Percentiles rank a stretch among this genome's conserved stretches.
phyloP scores from a whole-genome alignment of 2,329 filamentous ascomycete species.

The Metarhizium sp. region DNA sequence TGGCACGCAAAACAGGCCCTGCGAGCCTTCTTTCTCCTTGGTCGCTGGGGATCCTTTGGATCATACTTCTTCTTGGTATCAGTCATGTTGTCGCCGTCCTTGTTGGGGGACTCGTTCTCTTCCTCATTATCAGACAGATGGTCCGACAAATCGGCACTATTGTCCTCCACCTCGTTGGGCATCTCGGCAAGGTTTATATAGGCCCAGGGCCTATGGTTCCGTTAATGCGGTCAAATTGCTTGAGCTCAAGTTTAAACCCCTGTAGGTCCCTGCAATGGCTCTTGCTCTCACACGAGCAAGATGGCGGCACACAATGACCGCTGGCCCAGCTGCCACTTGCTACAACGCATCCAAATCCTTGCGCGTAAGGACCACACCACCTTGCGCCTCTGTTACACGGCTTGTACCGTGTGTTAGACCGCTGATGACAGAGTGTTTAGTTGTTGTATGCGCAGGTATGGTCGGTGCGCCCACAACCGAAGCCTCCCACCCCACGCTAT shows the following conservation, averaged over 20 bases:
- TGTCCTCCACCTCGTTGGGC: slow-evolving; percentile 44
- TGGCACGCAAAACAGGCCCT: slow-evolving; percentile 96
- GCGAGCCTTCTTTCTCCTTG: slow-evolving; percentile 89
- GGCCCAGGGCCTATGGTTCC: background rate
- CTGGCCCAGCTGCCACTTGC: slow-evolving; percentile 2
- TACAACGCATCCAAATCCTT: slow-evolving; percentile 15
- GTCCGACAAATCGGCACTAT: slow-evolving; percentile 47
- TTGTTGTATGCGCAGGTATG: slow-evolving; percentile 18
- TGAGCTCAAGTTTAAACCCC: background rate
- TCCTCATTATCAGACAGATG: slow-evolving; percentile 50
- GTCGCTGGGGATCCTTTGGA: slow-evolving; percentile 83
- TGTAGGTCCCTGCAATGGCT: slow-evolving; percentile 1
- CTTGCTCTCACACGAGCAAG: slow-evolving; percentile 15
- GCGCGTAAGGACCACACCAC: slow-evolving; percentile 23
- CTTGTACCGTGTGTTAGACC: slow-evolving; percentile 13
- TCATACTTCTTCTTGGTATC: slow-evolving; percentile 60
- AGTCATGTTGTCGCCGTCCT: slow-evolving; percentile 40
- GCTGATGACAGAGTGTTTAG: slow-evolving; percentile 19
- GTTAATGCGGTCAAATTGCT: background rate
- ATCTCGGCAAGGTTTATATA: slow-evolving; percentile 46
- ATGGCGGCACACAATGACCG: slow-evolving; percentile 14
- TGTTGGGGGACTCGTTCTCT: slow-evolving; percentile 38
- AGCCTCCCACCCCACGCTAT: background rate
- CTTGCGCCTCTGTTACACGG: slow-evolving; percentile 21
- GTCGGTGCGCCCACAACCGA: background rate